These are phyloP conservation scores for Takashimella tepidaria DNA, from an alignment of 1,284 basidiomycete genomes.

Conservation along the genomic window DNA sequence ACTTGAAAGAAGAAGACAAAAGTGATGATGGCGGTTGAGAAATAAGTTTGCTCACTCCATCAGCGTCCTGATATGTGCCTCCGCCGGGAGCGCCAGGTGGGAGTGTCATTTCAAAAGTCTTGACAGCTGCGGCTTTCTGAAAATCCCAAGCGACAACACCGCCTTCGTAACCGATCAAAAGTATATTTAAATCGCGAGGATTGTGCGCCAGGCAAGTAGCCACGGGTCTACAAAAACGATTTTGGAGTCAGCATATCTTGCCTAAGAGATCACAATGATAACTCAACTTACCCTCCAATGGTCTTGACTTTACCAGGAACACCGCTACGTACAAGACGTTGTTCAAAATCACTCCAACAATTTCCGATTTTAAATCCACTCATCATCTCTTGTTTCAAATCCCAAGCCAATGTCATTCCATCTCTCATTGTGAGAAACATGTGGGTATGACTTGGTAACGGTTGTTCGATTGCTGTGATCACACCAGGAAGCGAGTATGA, in stretches of 20 bases:
- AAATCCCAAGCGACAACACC: conserved; percentile 70
- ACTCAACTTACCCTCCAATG: conserved; percentile 47
- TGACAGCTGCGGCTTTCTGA: conserved; percentile 59
- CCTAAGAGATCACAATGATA: neutral
- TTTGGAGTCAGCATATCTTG: too few species aligned
- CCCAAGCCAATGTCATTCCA: conserved; percentile 56
- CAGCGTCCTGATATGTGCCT: conserved; percentile 55
- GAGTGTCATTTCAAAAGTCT: conserved; percentile 62
- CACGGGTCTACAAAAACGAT: conserved; percentile 54
- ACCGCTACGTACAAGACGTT: conserved; percentile 58
- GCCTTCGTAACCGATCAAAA: conserved; percentile 77
- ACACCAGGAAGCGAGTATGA: conserved; percentile 28
- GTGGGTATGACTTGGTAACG: conserved; percentile 38
- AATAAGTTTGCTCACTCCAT: conserved; percentile 10
- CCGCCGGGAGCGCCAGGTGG: conserved; percentile 77
- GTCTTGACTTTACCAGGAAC: conserved; percentile 52
- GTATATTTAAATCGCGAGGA: conserved; percentile 71
- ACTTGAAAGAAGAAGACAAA: too few species aligned
- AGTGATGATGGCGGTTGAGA: too few species aligned
- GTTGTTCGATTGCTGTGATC: conserved; percentile 37
- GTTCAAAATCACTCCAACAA: conserved; percentile 70
- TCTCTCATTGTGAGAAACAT: conserved; percentile 45
- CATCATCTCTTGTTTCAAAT: conserved; percentile 60
- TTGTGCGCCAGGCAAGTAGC: conserved; percentile 63
- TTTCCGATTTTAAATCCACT: conserved; percentile 64